Evolutionary conservation across 116 monocot genomes (phyloP).

Genomic region (Phalaenopsis hybrid): DNA sequence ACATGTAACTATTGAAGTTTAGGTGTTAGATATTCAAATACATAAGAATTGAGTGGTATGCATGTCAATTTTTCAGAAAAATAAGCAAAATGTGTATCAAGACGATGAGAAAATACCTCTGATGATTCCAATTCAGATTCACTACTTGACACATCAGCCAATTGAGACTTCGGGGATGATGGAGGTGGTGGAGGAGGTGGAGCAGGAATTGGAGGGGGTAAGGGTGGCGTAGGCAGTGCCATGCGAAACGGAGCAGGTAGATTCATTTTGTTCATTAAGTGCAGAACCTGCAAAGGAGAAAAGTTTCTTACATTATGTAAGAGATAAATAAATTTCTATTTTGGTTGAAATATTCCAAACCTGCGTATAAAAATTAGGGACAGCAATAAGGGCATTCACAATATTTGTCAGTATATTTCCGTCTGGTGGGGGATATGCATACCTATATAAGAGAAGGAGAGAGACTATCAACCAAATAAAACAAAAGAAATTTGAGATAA

Average conservation of each 20-base stretch:
- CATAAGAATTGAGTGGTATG: no score
- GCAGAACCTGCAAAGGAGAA: constrained; percentile 58
- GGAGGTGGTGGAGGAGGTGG: constrained; percentile 47
- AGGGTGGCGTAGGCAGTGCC: constrained; percentile 86
- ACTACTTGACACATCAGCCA: constrained; percentile 54
- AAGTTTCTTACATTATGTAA: background rate
- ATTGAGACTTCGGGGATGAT: constrained; percentile 22
- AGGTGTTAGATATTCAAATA: no score
- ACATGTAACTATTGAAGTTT: no score
- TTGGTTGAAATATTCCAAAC: constrained; percentile 19
- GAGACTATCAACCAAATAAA: no score
- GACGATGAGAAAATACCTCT: constrained; percentile 24
- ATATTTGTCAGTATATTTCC: constrained; percentile 96
- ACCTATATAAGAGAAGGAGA: constrained; percentile 34
- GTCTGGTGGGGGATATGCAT: constrained; percentile 88
- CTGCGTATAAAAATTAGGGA: constrained; percentile 95
- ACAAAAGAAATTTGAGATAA: no score
- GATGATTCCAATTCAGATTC: constrained; percentile 96
- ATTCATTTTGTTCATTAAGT: constrained; percentile 99
- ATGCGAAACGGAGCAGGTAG: constrained; percentile 92
- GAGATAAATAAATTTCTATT: constrained; percentile 2
- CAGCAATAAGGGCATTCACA: constrained; percentile 87
- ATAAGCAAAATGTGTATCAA: constrained; percentile 4
- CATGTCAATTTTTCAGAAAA: background rate
- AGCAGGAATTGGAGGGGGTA: constrained; percentile 67